A percentile compares a stretch with the other conserved stretches of the same genome.
phyloP scores from a whole-genome alignment of 1,284 basidiomycete species.

The Marasmius tenuissimus region DNA sequence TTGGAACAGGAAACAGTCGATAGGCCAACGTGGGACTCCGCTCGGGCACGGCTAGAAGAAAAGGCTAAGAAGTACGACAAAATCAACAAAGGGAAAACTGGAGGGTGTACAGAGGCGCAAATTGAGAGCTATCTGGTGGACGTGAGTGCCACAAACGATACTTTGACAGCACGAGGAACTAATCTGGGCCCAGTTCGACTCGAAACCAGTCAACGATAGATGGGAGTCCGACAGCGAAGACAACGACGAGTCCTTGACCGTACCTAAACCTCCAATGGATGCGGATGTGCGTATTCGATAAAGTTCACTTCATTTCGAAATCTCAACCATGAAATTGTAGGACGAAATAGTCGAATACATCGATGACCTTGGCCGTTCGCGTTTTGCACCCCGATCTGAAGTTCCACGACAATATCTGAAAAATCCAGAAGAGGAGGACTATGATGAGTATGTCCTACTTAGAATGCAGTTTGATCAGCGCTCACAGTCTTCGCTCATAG shows the following conservation, averaged over 20 bases:
- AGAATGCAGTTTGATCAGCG: neutral
- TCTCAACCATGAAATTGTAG: conserved; percentile 26
- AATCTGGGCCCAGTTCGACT: conserved; percentile 62
- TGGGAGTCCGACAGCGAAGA: conserved; percentile 73
- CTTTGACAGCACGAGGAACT: neutral
- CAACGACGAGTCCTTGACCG: conserved; percentile 66
- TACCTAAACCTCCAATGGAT: conserved; percentile 46
- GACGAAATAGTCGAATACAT: conserved; percentile 81
- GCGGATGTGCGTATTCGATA: conserved; percentile 36
- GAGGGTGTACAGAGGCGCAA: conserved; percentile 77
- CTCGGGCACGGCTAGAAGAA: conserved; percentile 67
- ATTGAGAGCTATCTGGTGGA: conserved; percentile 80
- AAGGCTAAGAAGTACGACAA: conserved; percentile 87
- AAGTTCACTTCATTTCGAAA: neutral
- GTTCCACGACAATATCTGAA: conserved; percentile 67
- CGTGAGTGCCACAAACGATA: conserved; percentile 46
- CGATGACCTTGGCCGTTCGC: conserved; percentile 82
- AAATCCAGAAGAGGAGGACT: conserved; percentile 38
- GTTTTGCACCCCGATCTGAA: conserved; percentile 70
- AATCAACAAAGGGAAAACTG: conserved; percentile 77
- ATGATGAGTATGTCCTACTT: conserved; percentile 52
- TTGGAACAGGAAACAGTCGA: conserved; percentile 64
- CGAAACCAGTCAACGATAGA: conserved; percentile 49
- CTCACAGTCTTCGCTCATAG: conserved; percentile 32
- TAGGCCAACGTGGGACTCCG: conserved; percentile 68